Percentiles rank a stretch among this genome's conserved stretches.
Evolutionary conservation across 2,329 filamentous ascomycete species (phyloP).

Genomic region (Pseudopyricularia cyperi): DNA sequence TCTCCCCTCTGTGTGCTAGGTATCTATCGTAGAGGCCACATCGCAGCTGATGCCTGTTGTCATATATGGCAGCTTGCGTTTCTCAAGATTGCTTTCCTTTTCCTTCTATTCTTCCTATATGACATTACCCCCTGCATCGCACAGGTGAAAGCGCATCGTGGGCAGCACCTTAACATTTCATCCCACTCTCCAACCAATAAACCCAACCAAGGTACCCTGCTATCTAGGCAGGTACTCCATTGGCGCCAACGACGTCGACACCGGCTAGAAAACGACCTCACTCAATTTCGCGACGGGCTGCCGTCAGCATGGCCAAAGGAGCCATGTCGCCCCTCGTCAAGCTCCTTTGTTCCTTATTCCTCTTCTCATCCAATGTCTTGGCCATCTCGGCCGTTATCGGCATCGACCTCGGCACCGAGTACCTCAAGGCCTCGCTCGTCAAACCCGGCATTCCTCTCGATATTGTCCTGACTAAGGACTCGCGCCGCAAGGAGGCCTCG

Average conservation of each 20-base stretch:
- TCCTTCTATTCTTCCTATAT: background rate
- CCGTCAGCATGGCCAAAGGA: constrained; percentile 23
- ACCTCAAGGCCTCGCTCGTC: constrained; percentile 90
- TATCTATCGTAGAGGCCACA: background rate
- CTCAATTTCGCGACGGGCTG: background rate
- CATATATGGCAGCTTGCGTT: background rate
- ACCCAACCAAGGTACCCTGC: background rate
- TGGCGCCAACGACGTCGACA: background rate
- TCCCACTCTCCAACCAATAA: background rate
- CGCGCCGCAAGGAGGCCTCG: constrained; percentile 84
- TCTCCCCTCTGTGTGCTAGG: too few species aligned
- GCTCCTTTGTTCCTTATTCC: constrained; percentile 23
- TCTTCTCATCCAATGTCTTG: constrained; percentile 34
- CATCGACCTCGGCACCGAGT: constrained; percentile 89
- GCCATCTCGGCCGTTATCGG: constrained; percentile 67
- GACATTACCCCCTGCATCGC: background rate
- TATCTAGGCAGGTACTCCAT: background rate
- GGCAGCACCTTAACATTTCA: background rate
- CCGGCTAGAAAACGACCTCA: background rate
- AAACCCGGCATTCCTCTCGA: constrained; percentile 96
- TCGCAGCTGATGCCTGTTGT: background rate
- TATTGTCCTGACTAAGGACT: constrained; percentile 96
- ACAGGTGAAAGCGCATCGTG: background rate
- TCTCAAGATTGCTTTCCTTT: background rate
- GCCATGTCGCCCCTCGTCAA: constrained; percentile 20